phyloP scores from a whole-genome alignment of 768 basidiomycete species.

The Suillus occidentalis region DNA sequence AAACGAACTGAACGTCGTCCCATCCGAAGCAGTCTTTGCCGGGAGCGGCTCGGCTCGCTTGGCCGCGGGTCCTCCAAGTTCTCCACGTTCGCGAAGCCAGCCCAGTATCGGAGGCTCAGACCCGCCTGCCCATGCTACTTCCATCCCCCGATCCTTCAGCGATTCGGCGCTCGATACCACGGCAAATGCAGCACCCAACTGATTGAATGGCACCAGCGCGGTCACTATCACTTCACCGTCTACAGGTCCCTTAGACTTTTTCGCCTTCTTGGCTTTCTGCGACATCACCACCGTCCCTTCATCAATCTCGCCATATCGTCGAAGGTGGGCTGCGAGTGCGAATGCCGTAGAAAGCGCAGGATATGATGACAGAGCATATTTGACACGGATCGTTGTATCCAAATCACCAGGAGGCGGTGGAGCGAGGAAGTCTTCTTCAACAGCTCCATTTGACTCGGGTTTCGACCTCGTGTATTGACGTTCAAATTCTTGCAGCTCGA shows the following conservation, averaged over 20 bases:
- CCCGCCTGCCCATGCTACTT: constrained; percentile 73
- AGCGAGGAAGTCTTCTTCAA: constrained; percentile 42
- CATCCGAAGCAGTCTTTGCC: constrained; percentile 16
- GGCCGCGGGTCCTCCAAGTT: constrained; percentile 40
- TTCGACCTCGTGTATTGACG: constrained; percentile 38
- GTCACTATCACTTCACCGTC: constrained; percentile 52
- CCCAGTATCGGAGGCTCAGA: constrained; percentile 67
- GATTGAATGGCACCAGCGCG: constrained; percentile 75
- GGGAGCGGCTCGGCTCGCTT: constrained; percentile 20
- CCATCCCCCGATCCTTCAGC: constrained; percentile 58
- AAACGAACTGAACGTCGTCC: constrained; percentile 58
- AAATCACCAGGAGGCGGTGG: constrained; percentile 63
- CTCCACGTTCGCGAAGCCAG: constrained; percentile 74
- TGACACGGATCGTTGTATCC: constrained; percentile 77
- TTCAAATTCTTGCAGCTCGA: constrained; percentile 28
- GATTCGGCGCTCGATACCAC: constrained; percentile 63
- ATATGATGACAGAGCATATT: constrained; percentile 59
- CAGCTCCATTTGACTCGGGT: constrained; percentile 27
- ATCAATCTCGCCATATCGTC: constrained; percentile 64
- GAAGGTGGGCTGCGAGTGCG: constrained; percentile 41
- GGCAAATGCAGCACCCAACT: constrained; percentile 74
- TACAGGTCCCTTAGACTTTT: constrained; percentile 38
- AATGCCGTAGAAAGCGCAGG: constrained; percentile 29
- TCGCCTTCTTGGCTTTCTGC: constrained; percentile 53
- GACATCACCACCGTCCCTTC: constrained; percentile 65